A percentile compares a stretch with the other conserved stretches of the same genome.
Evolutionary conservation across 805 yeast genomes (phyloP).

Genomic region (Helenozyma rhizophorensis): DNA sequence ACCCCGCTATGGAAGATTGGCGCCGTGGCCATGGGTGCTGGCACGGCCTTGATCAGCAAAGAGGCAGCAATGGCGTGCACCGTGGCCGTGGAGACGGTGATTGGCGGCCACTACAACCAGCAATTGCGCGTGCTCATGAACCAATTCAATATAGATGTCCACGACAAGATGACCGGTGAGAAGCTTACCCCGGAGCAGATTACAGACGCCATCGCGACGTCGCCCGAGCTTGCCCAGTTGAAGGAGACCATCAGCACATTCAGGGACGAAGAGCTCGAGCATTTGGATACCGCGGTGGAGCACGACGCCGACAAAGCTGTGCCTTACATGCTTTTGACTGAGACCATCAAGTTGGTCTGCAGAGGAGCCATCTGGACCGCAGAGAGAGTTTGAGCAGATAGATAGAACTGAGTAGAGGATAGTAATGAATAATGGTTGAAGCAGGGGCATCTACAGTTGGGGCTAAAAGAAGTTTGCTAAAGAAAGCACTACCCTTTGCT

Average conservation of each 20-base stretch:
- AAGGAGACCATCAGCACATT: slow-evolving; percentile 65
- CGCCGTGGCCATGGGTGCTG: slow-evolving; percentile 80
- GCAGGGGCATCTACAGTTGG: too few relatives aligned
- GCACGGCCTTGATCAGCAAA: slow-evolving; percentile 80
- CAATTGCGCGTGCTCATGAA: slow-evolving; percentile 76
- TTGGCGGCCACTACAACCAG: slow-evolving; percentile 91
- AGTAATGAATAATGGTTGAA: too few relatives aligned
- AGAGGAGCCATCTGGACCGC: slow-evolving; percentile 89
- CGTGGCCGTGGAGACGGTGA: slow-evolving; percentile 97
- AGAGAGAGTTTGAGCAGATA: slow-evolving; percentile 69
- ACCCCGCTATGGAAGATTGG: slow-evolving; percentile 95
- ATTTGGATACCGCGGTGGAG: slow-evolving; percentile 87
- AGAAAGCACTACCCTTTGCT: background rate
- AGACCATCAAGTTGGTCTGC: slow-evolving; percentile 78
- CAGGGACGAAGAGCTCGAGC: slow-evolving; percentile 94
- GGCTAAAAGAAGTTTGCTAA: too few relatives aligned
- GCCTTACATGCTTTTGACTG: slow-evolving; percentile 86
- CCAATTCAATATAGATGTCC: slow-evolving; percentile 49
- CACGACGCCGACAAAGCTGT: slow-evolving; percentile 91
- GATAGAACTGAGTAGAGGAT: too few relatives aligned
- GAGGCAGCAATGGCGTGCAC: slow-evolving; percentile 99
- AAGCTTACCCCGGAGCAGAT: slow-evolving; percentile 19
- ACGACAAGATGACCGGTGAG: slow-evolving; percentile 33
- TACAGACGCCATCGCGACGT: slow-evolving; percentile 24
- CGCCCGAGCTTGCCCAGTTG: slow-evolving; percentile 55